These are phyloP conservation scores for Eucalyptus virginea DNA, from an alignment of 345 rosid genomes.

Conservation along the genomic window DNA sequence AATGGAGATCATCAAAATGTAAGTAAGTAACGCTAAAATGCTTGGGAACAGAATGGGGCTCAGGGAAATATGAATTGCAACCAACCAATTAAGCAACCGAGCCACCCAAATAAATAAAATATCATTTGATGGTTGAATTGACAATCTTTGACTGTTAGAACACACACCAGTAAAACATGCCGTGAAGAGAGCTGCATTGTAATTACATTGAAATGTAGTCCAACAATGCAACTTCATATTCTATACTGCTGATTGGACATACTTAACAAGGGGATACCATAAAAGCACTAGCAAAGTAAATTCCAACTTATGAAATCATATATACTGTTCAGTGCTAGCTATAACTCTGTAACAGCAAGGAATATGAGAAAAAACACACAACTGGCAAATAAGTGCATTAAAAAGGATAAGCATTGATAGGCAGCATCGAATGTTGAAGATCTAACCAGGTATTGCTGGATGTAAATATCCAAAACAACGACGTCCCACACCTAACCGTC, in stretches of 20 bases:
- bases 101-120: not conserved
- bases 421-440: not conserved
- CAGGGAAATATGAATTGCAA: not conserved
- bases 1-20: not conserved
- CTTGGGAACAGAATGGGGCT: not conserved
- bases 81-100: not conserved
- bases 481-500: constrained; percentile 80
- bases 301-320: not conserved
- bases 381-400: not conserved
- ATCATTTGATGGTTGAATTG: not conserved
- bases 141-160: not conserved
- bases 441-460: constrained; percentile 82
- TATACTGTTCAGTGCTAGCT: not conserved
- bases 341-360: not conserved
- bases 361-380: not conserved
- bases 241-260: not conserved
- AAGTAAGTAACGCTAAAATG: not conserved
- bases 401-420: not conserved
- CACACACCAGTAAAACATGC: not conserved
- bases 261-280: not conserved
- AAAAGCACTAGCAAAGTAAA: not conserved
- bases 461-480: constrained; percentile 91
- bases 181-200: not conserved
- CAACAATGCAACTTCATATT: not conserved
- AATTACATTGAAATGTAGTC: not conserved